Base-by-base conservation (phyloP, 2,329 filamentous ascomycete species). In the Colletotrichum spinosum region DNA sequence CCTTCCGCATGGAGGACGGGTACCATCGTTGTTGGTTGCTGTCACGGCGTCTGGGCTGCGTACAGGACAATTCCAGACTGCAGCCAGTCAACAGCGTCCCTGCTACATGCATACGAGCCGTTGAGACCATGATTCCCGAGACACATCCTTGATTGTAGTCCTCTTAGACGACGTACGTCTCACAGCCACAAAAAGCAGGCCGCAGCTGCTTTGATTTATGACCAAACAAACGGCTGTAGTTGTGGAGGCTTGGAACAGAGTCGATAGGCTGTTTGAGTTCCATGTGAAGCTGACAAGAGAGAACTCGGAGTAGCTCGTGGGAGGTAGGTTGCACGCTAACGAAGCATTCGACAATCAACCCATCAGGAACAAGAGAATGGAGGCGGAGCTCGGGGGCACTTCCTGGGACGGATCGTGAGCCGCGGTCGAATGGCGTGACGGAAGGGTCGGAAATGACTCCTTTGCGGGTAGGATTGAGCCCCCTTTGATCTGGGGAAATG, bases 401-500 rank as follows among this genome's bases (percentile, higher is more conserved):
- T 57, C 52, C 52, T 44, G 58, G 52, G 25, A 46, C 52, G 41
- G 46, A 65, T 57, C 58, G 62, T 37, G 25, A 25, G 46, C 35
- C 42, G 41, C 41, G 38, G 35, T 35, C 17, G 50, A 61, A 57
- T 65, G 62, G 62, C 59, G 62, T 62, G 58, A 65, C 58, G 41
- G 33, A 13, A 49, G 38, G 41, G 13, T 44, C 25, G 37, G 42
- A 56, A 13, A 60, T 50, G 52, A 17, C 56, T 57, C 51, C 37
- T 53, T 25, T 35, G 52, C 13, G 42, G 6, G 52, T 62, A 17
- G 35, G n/a, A 53, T 56, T 65, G 12, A 35, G 48, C 39, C 62
- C 51, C 58, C 52, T 53, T 65, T 42, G 44, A 61, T 57, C 58
- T 17, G 58, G 52, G 46, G 58, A 65, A 59, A 49, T 57, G 53